These are phyloP conservation scores for Nitzschia sp. DNA, from an alignment of 108 stramenopile species.

Conservation along the genomic window DNA sequence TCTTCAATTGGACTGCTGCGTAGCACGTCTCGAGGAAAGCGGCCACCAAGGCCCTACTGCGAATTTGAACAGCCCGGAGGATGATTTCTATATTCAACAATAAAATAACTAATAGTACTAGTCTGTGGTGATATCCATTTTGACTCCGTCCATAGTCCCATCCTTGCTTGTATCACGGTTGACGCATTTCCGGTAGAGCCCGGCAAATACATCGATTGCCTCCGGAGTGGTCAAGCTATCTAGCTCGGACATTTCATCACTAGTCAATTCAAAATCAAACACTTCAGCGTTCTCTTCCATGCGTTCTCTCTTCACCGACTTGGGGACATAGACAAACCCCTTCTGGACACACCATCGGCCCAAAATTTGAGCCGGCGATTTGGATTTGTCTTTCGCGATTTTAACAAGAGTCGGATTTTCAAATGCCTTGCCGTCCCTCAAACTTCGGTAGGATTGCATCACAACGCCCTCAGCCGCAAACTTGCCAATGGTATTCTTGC, in stretches of 20 bases:
- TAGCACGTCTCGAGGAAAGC: no score
- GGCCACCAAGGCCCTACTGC: no score
- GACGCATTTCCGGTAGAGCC: constrained; percentile 83
- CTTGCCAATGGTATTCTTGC: constrained; percentile 75
- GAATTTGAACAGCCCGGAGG: no score
- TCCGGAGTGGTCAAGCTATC: constrained; percentile 80
- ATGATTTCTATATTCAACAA: no score
- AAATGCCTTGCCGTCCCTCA: constrained; percentile 89
- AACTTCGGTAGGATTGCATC: constrained; percentile 84
- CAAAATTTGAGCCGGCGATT: constrained; percentile 82
- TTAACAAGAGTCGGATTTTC: constrained; percentile 57
- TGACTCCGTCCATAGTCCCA: constrained; percentile 88
- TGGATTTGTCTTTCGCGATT: constrained; percentile 59
- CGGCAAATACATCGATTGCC: constrained; percentile 58
- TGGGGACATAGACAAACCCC: constrained; percentile 88
- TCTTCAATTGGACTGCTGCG: no score
- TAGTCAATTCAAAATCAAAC: constrained; percentile 81
- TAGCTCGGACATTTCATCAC: constrained; percentile 69
- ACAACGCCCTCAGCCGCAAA: constrained; percentile 79
- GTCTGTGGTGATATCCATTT: constrained; percentile 84
- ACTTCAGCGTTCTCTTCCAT: constrained; percentile 91
- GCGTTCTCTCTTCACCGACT: constrained; percentile 76
- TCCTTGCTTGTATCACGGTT: constrained; percentile 91
- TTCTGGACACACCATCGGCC: constrained; percentile 94
- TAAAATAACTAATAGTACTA: no score